Evolutionary conservation across 2,329 filamentous ascomycete species (phyloP), one percentile per base, ranked within the genome.

Genomic region (Penicillium sp.): DNA sequence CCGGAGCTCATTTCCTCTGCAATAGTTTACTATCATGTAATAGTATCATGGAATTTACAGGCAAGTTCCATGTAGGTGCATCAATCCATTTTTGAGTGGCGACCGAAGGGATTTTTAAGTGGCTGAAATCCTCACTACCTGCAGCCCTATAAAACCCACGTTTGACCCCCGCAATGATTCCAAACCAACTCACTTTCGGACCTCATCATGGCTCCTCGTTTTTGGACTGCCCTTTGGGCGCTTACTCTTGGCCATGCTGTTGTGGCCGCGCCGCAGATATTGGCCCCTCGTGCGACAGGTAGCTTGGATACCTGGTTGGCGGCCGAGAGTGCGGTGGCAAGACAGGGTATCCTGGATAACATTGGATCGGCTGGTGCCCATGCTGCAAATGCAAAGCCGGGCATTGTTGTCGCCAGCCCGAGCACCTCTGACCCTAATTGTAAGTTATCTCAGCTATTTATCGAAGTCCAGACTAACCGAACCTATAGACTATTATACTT

Each of bases 401-500:
- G 83, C 31, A 75, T 82, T 52, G 77, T 85, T 3, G 72, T 85
- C 57, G 83, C 83, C 5, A 84, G 81, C 64, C 83, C 83, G 19
- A 82, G 79, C 9, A 82, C 75, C n/a, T 69, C 62, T 3, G 71
- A 81, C 63, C 83, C 83, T 1, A 73, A 84, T 63, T 86, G 82
- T 84, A 65, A 71, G 19, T 2, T 23, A 36, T 47, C 2, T 9
- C 13, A 13, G 25, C 15, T 40, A 11, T 9, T 21, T 13, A 3
- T 29, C 2, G 9, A 19, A 11, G 1, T 5, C 2, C 4, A 1
- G n/a, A 31, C 21, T 49, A 16, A 55, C 23, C 6, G 6, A 29
- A n/a, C 13, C 2, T 38, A 8, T n/a, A 90, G 88, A 92, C 72
- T 92, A 83, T 68, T 92, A 86, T 68, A 91, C 88, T 1, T 93